Percentiles rank a stretch among this genome's conserved stretches.
phyloP scores from a whole-genome alignment of 1,284 basidiomycete species.

The Sporisorium iseilematis-ciliati region DNA sequence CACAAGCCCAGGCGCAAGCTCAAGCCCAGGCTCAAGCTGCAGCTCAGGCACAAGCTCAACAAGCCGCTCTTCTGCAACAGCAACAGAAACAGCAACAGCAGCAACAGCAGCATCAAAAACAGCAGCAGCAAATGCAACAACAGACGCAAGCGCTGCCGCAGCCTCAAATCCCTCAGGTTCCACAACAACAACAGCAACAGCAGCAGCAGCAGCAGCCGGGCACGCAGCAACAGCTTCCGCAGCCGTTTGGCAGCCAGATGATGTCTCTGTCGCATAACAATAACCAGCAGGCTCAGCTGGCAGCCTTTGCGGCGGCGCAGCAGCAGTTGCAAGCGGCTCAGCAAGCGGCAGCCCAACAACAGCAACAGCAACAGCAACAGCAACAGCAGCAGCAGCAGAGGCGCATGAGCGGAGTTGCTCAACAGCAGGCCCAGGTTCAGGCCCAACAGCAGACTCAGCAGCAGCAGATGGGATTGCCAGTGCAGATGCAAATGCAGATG shows the following conservation, averaged over 20 bases:
- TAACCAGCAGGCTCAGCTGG: conserved; percentile 46
- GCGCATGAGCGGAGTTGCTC: conserved; percentile 10
- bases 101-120: conserved; percentile 47
- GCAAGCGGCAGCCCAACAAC: conserved; percentile 37
- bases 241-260: conserved; percentile 43
- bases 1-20: conserved; percentile 16
- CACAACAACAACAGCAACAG: conserved; percentile 31
- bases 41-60: conserved; percentile 49
- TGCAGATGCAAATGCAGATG: conserved; percentile 48
- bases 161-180: conserved; percentile 46
- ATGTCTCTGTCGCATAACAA: conserved; percentile 45
- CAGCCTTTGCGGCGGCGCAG: conserved; percentile 47
- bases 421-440: conserved; percentile 23
- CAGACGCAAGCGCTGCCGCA: conserved; percentile 37
- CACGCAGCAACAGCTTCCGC: conserved; percentile 38
- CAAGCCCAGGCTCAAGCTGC: conserved; percentile 28
- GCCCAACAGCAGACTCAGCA: conserved; percentile 44
- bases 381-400: conserved; percentile 42
- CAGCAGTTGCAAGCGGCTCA: conserved; percentile 50
- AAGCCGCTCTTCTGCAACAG: conserved; percentile 52
- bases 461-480: conserved; percentile 48
- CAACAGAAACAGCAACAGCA: conserved; percentile 58
- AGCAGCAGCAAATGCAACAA: conserved; percentile 24
- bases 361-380: conserved; percentile 23
- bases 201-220: conserved; percentile 28